These are phyloP conservation scores for Auriscalpium vulgare DNA, from an alignment of 768 basidiomycete genomes.

Conservation along the genomic window DNA sequence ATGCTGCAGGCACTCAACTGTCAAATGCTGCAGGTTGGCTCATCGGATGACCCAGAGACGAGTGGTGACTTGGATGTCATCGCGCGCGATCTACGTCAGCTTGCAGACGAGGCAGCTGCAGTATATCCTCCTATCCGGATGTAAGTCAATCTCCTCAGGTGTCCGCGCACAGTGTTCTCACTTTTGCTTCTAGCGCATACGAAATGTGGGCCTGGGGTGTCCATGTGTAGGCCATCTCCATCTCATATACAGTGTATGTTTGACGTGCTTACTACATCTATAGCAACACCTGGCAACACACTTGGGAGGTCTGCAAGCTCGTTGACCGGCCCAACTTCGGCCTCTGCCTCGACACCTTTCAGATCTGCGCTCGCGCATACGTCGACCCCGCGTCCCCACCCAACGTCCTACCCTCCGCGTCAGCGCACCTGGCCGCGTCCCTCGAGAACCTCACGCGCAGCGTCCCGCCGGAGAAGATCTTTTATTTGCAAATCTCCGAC, in stretches of 20 bases:
- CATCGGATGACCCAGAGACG: slow-evolving; percentile 18
- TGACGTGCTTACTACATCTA: neutral
- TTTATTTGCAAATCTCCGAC: slow-evolving; percentile 26
- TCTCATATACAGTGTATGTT: no score
- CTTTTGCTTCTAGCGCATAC: slow-evolving; percentile 18
- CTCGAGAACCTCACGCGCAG: slow-evolving; percentile 16
- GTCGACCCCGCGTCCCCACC: slow-evolving; percentile 17
- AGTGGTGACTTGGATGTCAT: slow-evolving; percentile 21
- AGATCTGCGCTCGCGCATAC: slow-evolving; percentile 23
- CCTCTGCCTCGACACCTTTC: slow-evolving; percentile 26
- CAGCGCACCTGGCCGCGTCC: slow-evolving; percentile 13
- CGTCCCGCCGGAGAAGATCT: slow-evolving; percentile 19
- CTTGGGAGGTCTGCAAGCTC: slow-evolving; percentile 24
- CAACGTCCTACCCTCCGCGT: slow-evolving; percentile 11
- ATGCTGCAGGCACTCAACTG: slow-evolving; percentile 18
- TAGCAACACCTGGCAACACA: slow-evolving; percentile 25
- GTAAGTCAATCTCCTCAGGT: slow-evolving; percentile 1
- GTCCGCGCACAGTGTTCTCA: neutral
- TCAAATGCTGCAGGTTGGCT: slow-evolving; percentile 23
- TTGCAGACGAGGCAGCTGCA: slow-evolving; percentile 20
- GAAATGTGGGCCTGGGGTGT: slow-evolving; percentile 27
- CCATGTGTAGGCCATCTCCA: slow-evolving; percentile 18
- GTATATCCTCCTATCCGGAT: slow-evolving; percentile 22
- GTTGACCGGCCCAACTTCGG: slow-evolving; percentile 24
- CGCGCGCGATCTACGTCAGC: slow-evolving; percentile 20